A percentile compares a stretch with the other conserved stretches of the same genome.
Evolutionary conservation across 75 land plant species (phyloP).

Genomic region (Isoetes taiwanensis): DNA sequence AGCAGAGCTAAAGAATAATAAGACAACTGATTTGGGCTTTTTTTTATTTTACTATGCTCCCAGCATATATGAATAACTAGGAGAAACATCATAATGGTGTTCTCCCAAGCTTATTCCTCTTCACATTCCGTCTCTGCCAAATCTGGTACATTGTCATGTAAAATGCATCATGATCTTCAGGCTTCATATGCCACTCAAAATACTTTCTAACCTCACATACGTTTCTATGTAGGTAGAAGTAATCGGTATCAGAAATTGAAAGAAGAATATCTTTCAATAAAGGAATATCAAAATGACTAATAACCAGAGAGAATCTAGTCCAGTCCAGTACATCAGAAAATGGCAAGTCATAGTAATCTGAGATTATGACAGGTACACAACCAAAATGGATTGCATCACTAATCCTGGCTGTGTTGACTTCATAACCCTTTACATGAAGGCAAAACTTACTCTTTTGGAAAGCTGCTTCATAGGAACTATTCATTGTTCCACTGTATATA

Average conservation of each 20-base stretch:
- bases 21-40: no score
- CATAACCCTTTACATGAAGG: conserved; percentile 45
- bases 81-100: no score
- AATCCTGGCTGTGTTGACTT: conserved; percentile 49
- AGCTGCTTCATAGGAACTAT: conserved; percentile 30
- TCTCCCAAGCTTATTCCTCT: no score
- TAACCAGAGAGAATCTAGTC: conserved; percentile 30
- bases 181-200: conserved; percentile 31
- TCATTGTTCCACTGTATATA: conserved; percentile 14
- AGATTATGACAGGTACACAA: conserved; percentile 46
- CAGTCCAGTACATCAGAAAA: conserved; percentile 39
- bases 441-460: conserved; percentile 37
- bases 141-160: conserved; percentile 40
- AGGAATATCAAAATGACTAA: conserved; percentile 18
- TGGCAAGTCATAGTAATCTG: conserved; percentile 43
- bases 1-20: no score
- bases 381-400: conserved; percentile 44
- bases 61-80: no score
- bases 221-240: conserved; percentile 20
- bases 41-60: no score
- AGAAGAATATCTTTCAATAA: conserved; percentile 20
- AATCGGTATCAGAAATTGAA: conserved; percentile 17
- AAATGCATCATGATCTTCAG: conserved; percentile 35
- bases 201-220: conserved; percentile 23
- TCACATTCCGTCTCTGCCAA: conserved; percentile 25